A percentile compares a stretch with the other conserved stretches of the same genome.
These are phyloP conservation scores for Cochliopodium minus DNA, from an alignment of 208 protist species.

Conservation along the genomic window DNA sequence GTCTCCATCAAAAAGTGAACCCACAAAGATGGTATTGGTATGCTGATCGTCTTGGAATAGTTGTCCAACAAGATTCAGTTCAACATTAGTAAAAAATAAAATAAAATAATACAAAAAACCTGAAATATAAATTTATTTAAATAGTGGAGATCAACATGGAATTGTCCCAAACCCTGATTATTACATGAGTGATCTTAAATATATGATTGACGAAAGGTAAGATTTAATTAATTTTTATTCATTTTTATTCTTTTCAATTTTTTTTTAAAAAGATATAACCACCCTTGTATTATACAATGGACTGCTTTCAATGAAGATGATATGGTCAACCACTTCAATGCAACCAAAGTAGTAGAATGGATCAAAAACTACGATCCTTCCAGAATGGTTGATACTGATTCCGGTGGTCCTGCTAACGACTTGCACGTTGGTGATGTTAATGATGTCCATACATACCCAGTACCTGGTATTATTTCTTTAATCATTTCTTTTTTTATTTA, in stretches of 20 bases:
- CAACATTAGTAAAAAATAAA: constrained; percentile 18
- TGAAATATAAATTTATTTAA: no score
- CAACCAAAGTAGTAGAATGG: not conserved
- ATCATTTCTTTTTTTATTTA: not conserved
- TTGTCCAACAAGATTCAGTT: constrained; percentile 16
- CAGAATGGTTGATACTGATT: constrained; percentile 18
- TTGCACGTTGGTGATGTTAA: constrained; percentile 18
- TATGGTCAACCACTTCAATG: constrained; percentile 17
- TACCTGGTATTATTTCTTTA: no score
- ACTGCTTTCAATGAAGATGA: constrained; percentile 21
- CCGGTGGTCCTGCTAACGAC: constrained; percentile 16
- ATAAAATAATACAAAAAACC: no score
- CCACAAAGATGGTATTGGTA: constrained; percentile 7
- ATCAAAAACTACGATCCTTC: not conserved
- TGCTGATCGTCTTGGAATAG: constrained; percentile 13
- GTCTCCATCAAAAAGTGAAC: constrained; percentile 26
- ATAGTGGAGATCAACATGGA: no score
- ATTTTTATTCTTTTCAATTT: no score
- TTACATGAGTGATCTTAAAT: constrained; percentile 10
- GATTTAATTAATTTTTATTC: no score
- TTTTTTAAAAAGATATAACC: no score
- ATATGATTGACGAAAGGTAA: constrained; percentile 13
- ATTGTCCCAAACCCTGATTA: constrained; percentile 1
- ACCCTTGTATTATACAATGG: constrained; percentile 25
- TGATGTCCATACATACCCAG: constrained; percentile 21